These are phyloP conservation scores for Zelonia costaricensis DNA, from an alignment of 208 protist genomes.

Conservation along the genomic window DNA sequence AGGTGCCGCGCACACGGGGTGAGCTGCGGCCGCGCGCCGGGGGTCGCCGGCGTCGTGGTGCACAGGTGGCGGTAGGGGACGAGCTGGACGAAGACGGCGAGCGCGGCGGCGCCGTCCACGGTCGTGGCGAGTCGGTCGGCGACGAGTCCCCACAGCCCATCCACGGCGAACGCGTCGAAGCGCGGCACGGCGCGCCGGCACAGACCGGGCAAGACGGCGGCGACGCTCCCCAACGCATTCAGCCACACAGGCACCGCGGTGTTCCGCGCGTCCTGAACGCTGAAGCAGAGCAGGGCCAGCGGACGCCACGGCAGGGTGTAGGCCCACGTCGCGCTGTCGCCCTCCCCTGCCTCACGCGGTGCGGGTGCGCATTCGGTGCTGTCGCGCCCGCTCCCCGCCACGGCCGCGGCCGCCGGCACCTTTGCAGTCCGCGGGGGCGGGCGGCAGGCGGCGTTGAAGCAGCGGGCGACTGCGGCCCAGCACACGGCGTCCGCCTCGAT, in stretches of 20 bases:
- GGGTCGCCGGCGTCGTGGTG: background rate
- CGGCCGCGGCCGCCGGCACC: background rate
- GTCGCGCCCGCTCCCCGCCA: background rate
- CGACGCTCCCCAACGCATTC: slow-evolving; percentile 9
- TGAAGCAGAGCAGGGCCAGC: slow-evolving; percentile 42
- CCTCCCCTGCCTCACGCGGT: background rate
- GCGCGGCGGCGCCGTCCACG: slow-evolving; percentile 6
- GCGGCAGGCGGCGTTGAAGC: slow-evolving; percentile 25
- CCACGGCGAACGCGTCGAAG: slow-evolving; percentile 45
- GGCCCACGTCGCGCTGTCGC: slow-evolving; percentile 6
- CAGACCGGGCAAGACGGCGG: slow-evolving; percentile 24
- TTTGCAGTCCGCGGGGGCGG: background rate
- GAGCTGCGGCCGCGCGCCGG: background rate
- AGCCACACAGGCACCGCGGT: slow-evolving; percentile 5
- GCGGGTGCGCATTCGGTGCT: too few relatives aligned
- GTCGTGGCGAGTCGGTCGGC: slow-evolving; percentile 20
- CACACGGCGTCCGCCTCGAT: slow-evolving; percentile 24
- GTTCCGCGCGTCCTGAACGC: slow-evolving; percentile 14
- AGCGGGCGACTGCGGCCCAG: slow-evolving; percentile 46
- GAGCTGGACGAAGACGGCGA: slow-evolving; percentile 28
- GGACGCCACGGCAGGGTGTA: slow-evolving; percentile 71
- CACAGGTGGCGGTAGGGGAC: slow-evolving; percentile 31
- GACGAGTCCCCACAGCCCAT: slow-evolving; percentile 53
- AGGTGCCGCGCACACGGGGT: slow-evolving; percentile 32
- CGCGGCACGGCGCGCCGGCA: slow-evolving; percentile 33